A percentile compares a stretch with the other conserved stretches of the same genome.
phyloP scores from a whole-genome alignment of 192 early-diverging fungal genomes.

The Piromyces finnis region DNA sequence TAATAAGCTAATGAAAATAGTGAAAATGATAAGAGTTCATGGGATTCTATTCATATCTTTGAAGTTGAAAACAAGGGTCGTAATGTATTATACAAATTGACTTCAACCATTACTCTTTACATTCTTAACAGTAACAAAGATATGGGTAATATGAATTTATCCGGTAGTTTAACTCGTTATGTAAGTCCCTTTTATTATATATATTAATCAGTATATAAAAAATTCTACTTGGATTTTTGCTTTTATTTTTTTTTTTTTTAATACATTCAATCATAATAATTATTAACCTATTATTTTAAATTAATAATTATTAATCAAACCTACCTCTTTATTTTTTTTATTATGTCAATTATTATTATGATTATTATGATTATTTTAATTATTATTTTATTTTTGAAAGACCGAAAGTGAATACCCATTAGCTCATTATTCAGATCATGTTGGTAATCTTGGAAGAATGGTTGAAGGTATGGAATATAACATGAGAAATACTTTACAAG shows the following conservation, averaged over 20 bases:
- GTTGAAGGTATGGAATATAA: constrained; percentile 97
- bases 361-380: not conserved
- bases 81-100: constrained; percentile 84
- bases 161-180: constrained; percentile 86
- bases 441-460: constrained; percentile 88
- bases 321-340: no score
- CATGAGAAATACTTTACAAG: constrained; percentile 82
- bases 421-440: constrained; percentile 57
- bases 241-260: no score
- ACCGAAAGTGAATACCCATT: constrained; percentile 65
- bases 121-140: constrained; percentile 48
- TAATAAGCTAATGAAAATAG: not conserved
- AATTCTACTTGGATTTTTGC: no score
- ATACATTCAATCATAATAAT: no score
- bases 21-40: constrained; percentile 48
- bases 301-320: no score
- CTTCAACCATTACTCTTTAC: constrained; percentile 90
- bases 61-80: constrained; percentile 67
- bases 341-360: not conserved
- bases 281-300: no score
- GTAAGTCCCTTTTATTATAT: no score
- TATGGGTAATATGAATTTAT: constrained; percentile 61
- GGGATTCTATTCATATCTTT: constrained; percentile 98
- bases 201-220: no score
- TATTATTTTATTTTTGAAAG: constrained; percentile 12